Evolutionary conservation across 2,329 filamentous ascomycete genomes (phyloP), one percentile per base, ranked within the genome.

Genomic region (Leptographium galeiforme): DNA sequence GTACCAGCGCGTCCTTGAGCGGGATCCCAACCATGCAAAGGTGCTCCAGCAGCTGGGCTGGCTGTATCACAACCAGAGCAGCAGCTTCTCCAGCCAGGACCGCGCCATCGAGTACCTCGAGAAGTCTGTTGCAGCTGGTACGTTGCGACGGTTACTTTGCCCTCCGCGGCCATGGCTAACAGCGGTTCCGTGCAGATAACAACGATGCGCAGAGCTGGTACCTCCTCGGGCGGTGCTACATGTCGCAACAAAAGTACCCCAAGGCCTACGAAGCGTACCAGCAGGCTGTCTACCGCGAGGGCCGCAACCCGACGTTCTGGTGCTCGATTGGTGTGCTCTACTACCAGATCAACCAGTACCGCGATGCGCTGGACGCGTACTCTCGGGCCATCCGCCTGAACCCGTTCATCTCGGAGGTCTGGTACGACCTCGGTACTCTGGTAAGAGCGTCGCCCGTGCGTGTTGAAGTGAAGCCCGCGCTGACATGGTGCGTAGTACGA

Each of bases 311-410:
- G 18, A 97, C 93, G 2, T 98, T 97, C 74, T 98, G 93, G 93
- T 97, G 93, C 73, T 97, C 91, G 11, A 98, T 98, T 65, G 93
- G 93, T 67, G 93, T 98, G 16, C 78, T 98, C 56, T 98, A 98
- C 69, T 98, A 97, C 72, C 93, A 97, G 71, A 98, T 98, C 74
- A 98, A 97, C 70, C 93, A 98, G 72, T 98, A 98, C 71, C 84
- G 93, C 55, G 93, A 98, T 73, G 93, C 93, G 4, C 79, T 98
- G 52, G 93, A 98, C 72, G 93, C 93, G 41, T 98, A 97, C 70
- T 96, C 90, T 57, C 87, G 93, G 56, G 93, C 93, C 48, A 98
- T 97, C 63, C 85, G 93, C 53, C 72, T 98, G 62, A 98, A 97
- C 66, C 93, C 93, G 6, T 96, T 95, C 73, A 97, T 98, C 59